Evolutionary conservation across 2,329 filamentous ascomycete genomes (phyloP), one percentile per base, ranked within the genome.

Genomic region (Graphilbum sp.): DNA sequence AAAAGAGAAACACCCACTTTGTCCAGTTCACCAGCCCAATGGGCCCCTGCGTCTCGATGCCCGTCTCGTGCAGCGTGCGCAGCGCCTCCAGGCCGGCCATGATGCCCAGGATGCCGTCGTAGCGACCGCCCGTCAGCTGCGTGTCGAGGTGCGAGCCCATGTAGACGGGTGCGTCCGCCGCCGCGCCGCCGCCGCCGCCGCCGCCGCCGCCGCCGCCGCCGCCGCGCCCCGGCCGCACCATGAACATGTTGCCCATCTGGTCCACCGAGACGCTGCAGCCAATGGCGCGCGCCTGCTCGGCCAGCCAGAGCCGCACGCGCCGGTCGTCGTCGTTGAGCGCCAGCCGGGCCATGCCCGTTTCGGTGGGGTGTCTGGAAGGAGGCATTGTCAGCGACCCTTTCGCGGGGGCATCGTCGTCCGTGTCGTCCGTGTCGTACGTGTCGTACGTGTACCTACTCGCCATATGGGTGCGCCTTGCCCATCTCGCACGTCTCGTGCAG

Each of bases 161-260:
- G 43, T 74, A 80, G 69, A 63, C 2, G 69, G 69, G 20, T 16
- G 70, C 62, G 50, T 79, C 64, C 7, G 4, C 16, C 5, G 66
- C n/a, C n/a, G n/a, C n/a, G n/a, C n/a, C n/a, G n/a, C n/a, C n/a
- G n/a, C n/a, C n/a, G n/a, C n/a, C n/a, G n/a, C n/a, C n/a, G n/a
- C n/a, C n/a, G n/a, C n/a, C n/a, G n/a, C n/a, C n/a, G n/a, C n/a
- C n/a, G n/a, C n/a, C n/a, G n/a, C n/a, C n/a, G n/a, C n/a, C 17
- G 19, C 29, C 62, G 52, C 80, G 87, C 1, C 82, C 81, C 3
- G 74, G 69, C 3, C 77, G 67, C 4, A 83, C 63, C 1, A 81
- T 79, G 51, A 88, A 90, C 43, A 79, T 80, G 47, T 88, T 90
- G 17, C 82, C 82, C 72, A 88, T 86, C 20, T 71, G 62, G 51